Base-by-base conservation (phyloP, 441 rosid species). In the Flueggea neowawraea region DNA sequence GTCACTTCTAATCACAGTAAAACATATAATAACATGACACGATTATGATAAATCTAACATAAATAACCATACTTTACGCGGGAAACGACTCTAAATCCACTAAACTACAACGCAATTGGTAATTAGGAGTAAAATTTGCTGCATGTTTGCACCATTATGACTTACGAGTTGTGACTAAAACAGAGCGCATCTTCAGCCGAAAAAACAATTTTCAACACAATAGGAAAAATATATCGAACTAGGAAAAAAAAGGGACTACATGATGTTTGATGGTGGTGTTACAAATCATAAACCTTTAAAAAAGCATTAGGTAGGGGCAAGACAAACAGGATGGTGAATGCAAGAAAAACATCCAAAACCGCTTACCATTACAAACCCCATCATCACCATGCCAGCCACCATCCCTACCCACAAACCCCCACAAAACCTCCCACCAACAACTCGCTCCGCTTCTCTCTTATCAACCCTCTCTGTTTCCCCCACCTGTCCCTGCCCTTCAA, bases 261-360 rank as follows among this genome's bases (percentile, higher is more conserved):
- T 11, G 5, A 47, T 47, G 5, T 12, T 4, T 12, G 50, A 47
- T 14, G 50, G 1, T 47, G n/a, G 0, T 10, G 50, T 47, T 14
- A 47, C 50, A 36, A 36, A 36, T 36, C 41, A 36, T 36, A 36
- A 36, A 8, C 41, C 41, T 36, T 58, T 13, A 47, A 11, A 16
- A 1, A n/a, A 48, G 17, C 3, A 2, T 52, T 62, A 85, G 36
- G 91, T 83, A 58, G 88, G 83, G 31, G 49, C 31, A 55, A 49
- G 48, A 36, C 15, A 33, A 16, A 8, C 14, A 0, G 28, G 12
- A 47, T 47, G 41, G 7, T 71, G 57, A 2, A 32, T 65, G 31
- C 16, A 31, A 55, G 12, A 9, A 48, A 77, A 65, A 62, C 76
- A 71, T 52, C 66, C 56, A 60, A 54, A 72, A 12, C 66, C 69